Evolutionary conservation across 2,329 filamentous ascomycete genomes (phyloP).

Genomic region (Colletotrichum phormii): DNA sequence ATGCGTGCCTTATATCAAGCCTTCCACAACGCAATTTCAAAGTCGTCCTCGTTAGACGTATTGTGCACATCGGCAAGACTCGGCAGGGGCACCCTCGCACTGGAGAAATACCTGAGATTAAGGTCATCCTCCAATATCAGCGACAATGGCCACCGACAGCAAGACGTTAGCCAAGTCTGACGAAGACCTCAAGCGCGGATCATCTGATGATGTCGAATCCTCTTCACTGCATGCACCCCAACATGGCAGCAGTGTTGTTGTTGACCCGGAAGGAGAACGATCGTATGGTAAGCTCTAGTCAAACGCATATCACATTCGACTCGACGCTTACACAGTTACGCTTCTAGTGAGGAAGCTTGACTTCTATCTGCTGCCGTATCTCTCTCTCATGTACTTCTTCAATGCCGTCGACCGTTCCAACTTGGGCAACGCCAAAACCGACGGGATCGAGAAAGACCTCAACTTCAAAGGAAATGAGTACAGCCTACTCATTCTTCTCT

Average conservation of each 20-base stretch:
- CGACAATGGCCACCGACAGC: neutral
- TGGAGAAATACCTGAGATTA: neutral
- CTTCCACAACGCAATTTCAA: neutral
- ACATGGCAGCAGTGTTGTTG: neutral
- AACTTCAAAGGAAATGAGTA: constrained; percentile 10
- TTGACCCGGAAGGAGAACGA: neutral
- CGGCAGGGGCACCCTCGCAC: neutral
- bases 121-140: neutral
- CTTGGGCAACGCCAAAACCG: constrained; percentile 9
- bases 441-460: constrained; percentile 2
- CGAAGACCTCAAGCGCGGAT: neutral
- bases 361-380: neutral
- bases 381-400: constrained; percentile 8
- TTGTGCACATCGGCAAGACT: neutral
- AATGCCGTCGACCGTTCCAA: constrained; percentile 16
- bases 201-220: neutral
- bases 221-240: neutral
- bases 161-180: neutral
- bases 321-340: neutral
- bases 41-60: too few species aligned
- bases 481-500: constrained; percentile 3
- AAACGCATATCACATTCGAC: neutral
- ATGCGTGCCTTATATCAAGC: neutral
- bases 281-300: neutral
- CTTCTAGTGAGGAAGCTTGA: neutral